Evolutionary conservation across 257 asterid species (phyloP).

Genomic region (Primulina huaijiensis): DNA sequence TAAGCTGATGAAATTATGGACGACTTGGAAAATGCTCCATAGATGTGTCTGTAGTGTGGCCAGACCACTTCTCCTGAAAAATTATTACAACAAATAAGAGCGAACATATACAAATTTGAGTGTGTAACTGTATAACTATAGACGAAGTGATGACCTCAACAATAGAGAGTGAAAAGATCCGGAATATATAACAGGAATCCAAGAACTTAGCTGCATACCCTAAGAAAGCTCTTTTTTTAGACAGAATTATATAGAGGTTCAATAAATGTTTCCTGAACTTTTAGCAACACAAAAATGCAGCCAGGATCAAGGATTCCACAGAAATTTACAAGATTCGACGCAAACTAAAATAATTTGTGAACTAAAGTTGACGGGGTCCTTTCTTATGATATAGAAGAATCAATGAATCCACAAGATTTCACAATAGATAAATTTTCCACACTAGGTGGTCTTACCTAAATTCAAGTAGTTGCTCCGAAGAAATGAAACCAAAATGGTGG

Average conservation of each 20-base stretch:
- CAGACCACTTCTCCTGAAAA: slow-evolving; percentile 67
- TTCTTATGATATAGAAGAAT: background rate
- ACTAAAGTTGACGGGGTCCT: background rate
- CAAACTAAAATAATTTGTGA: background rate
- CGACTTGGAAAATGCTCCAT: slow-evolving; percentile 57
- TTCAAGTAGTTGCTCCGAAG: slow-evolving; percentile 76
- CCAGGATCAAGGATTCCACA: background rate
- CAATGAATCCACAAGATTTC: background rate
- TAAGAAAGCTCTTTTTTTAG: too few relatives aligned
- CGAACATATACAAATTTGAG: background rate
- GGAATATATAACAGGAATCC: background rate
- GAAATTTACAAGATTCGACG: background rate
- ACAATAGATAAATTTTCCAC: background rate
- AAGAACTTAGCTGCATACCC: background rate
- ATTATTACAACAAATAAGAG: slow-evolving; percentile 25
- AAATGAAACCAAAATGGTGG: slow-evolving; percentile 52
- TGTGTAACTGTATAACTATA: background rate
- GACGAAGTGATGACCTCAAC: background rate
- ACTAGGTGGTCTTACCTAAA: slow-evolving; percentile 45
- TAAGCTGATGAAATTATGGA: slow-evolving; percentile 57
- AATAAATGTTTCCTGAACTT: background rate
- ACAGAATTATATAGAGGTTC: background rate
- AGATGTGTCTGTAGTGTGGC: slow-evolving; percentile 53
- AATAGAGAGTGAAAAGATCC: background rate
- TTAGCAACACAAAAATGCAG: background rate